Percentiles rank a stretch among this genome's conserved stretches.
These are phyloP conservation scores for Aspergillus sp. DNA, from an alignment of 2,329 filamentous ascomycete genomes.

Conservation along the genomic window DNA sequence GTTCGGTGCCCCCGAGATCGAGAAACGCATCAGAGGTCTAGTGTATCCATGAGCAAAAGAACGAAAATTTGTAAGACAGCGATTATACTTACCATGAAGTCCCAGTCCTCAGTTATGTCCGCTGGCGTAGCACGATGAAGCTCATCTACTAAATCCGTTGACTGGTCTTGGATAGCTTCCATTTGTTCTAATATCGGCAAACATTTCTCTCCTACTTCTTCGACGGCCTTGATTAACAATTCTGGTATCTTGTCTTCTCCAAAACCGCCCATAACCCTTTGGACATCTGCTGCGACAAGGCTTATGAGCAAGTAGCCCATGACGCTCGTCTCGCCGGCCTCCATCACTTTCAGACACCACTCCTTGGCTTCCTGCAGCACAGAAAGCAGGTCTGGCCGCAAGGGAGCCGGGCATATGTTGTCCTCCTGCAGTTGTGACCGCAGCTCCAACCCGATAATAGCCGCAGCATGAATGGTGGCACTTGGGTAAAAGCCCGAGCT, in stretches of 20 bases:
- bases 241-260: conserved; percentile 26
- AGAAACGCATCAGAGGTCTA: conserved; percentile 32
- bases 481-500: conserved; percentile 32
- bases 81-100: conserved; percentile 40
- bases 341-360: conserved; percentile 44
- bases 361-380: conserved; percentile 41
- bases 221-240: conserved; percentile 39
- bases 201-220: conserved; percentile 29
- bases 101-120: conserved; percentile 39
- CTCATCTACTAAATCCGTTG: conserved; percentile 5
- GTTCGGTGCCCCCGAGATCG: conserved; percentile 21
- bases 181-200: conserved; percentile 26
- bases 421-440: conserved; percentile 28
- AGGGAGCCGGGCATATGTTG: conserved; percentile 21
- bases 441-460: conserved; percentile 27
- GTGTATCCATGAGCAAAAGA: not conserved
- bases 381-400: conserved; percentile 29
- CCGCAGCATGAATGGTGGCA: conserved; percentile 18
- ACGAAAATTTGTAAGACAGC: not conserved
- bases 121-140: conserved; percentile 24
- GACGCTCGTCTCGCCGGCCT: conserved; percentile 55
- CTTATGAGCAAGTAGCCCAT: conserved; percentile 52
- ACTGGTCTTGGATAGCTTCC: conserved; percentile 11
- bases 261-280: conserved; percentile 23
- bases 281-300: conserved; percentile 44